Evolutionary conservation across 208 protist genomes (phyloP).

Genomic region (Leishmania mexicana): DNA sequence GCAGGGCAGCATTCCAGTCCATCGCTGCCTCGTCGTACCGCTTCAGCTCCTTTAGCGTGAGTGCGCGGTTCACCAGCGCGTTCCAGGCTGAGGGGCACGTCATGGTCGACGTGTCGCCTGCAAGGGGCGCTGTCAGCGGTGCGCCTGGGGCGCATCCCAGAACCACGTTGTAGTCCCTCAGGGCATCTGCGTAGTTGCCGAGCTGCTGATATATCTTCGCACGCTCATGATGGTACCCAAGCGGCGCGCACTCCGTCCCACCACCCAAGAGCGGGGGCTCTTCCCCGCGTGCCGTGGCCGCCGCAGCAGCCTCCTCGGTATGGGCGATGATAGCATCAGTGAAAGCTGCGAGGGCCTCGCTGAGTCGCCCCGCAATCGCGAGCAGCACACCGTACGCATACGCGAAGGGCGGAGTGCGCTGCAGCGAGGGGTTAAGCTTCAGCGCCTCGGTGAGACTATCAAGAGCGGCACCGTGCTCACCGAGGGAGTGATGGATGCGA

Average conservation of each 20-base stretch:
- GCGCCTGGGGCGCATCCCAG: constrained; percentile 22
- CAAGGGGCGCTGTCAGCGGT: background rate
- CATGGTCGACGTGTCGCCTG: background rate
- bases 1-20: constrained; percentile 84
- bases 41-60: constrained; percentile 80
- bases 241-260: background rate
- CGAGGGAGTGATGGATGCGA: constrained; percentile 74
- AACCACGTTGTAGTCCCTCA: constrained; percentile 84
- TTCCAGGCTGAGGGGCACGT: constrained; percentile 22
- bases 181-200: constrained; percentile 46
- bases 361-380: constrained; percentile 26
- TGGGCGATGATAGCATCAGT: constrained; percentile 46
- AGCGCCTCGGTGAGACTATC: constrained; percentile 62
- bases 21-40: constrained; percentile 73
- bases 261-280: too few relatives aligned
- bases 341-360: constrained; percentile 51
- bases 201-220: constrained; percentile 85
- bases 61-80: constrained; percentile 81
- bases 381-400: constrained; percentile 62
- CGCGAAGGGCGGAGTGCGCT: constrained; percentile 36
- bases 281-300: background rate
- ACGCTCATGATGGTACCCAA: constrained; percentile 75
- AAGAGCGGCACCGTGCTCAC: constrained; percentile 47
- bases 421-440: constrained; percentile 42
- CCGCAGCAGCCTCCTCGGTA: constrained; percentile 1